phyloP scores from a whole-genome alignment of 495 filamentous ascomycete species.

The Lasiosphaeria miniovina region DNA sequence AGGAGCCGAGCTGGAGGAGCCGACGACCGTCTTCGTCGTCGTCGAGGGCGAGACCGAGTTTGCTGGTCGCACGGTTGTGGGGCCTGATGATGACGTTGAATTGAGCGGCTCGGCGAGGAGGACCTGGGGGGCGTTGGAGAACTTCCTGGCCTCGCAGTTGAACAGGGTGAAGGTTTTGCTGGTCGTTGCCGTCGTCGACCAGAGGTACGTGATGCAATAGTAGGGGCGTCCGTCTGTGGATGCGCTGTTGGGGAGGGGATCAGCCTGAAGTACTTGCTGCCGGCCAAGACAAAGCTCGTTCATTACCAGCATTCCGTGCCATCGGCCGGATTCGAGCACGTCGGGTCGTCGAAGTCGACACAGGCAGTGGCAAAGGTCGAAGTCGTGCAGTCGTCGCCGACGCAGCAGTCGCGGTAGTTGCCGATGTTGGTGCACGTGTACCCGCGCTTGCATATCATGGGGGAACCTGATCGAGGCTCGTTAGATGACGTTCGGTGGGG shows the following conservation, averaged over 20 bases:
- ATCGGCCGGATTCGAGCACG: neutral
- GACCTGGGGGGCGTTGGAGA: neutral
- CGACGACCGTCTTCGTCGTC: neutral
- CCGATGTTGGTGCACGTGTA: slow-evolving; percentile 11
- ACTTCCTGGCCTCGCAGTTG: slow-evolving; percentile 11
- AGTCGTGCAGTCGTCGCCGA: slow-evolving; percentile 4
- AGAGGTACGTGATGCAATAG: slow-evolving; percentile 16
- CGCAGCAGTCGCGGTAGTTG: slow-evolving; percentile 12
- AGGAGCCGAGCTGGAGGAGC: neutral
- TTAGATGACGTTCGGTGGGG: neutral
- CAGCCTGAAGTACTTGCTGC: too few species aligned
- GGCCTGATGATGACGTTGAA: neutral
- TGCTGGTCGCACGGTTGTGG: neutral
- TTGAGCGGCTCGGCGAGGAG: slow-evolving; percentile 5
- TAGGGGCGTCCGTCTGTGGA: neutral
- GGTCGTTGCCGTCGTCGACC: slow-evolving; percentile 8
- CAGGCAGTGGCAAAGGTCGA: slow-evolving; percentile 5
- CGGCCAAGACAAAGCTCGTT: too few species aligned
- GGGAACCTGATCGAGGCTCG: neutral
- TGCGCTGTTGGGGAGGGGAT: too few species aligned
- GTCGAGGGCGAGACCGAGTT: neutral
- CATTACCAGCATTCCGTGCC: slow-evolving; percentile 8
- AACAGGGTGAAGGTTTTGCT: slow-evolving; percentile 11
- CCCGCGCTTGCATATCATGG: neutral
- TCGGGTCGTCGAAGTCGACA: slow-evolving; percentile 3